Evolutionary conservation across 345 rosid species (phyloP), one percentile per base, ranked within the genome.

Genomic region (Salix udensis): DNA sequence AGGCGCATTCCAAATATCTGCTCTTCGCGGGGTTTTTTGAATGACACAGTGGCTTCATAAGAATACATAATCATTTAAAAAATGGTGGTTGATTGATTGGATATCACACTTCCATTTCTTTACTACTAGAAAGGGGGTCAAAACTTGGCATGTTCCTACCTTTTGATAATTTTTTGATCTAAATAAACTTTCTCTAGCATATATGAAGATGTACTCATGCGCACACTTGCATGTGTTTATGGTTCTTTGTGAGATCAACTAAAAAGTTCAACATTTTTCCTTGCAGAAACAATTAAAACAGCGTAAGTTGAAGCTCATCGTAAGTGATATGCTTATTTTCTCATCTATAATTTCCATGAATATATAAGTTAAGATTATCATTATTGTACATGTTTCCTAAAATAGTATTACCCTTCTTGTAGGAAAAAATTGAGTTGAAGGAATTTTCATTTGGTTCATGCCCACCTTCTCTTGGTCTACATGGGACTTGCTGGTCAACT

Each of bases 261-360:
- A 58, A 78, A 37, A 74, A 53, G 34, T 50, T 64, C 10, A 65
- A 66, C 53, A 3, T 80, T 76, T 53, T 71, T 70, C 69, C 80
- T 23, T 84, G 82, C 93, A 96, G 99, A 93, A 89, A 89, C 99
- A 96, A 19, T 76, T 96, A 67, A 93, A 88, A 81, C 87, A 86
- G 76, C 86, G 83, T 55, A 93, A 80, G 82, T 86, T 96, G 80
- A 83, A 85, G 80, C 88, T 96, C 74, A 89, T 96, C 53, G 98
- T 94, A 88, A 90, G 97, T 77, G 21, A 46, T 78, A 65, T 71
- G 12, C 70, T 72, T 74, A 7, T 68, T 67, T 66, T 71, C 30
- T 70, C 23, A 40, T 52, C 40, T 26, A 61, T 68, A 37, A 73
- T 67, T 42, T 15, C 13, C 53, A 64, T 39, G 65, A 74, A 50